Percentiles rank a stretch among this genome's conserved stretches.
phyloP scores from a whole-genome alignment of 805 yeast species.

The Yueomyces sinensis region DNA sequence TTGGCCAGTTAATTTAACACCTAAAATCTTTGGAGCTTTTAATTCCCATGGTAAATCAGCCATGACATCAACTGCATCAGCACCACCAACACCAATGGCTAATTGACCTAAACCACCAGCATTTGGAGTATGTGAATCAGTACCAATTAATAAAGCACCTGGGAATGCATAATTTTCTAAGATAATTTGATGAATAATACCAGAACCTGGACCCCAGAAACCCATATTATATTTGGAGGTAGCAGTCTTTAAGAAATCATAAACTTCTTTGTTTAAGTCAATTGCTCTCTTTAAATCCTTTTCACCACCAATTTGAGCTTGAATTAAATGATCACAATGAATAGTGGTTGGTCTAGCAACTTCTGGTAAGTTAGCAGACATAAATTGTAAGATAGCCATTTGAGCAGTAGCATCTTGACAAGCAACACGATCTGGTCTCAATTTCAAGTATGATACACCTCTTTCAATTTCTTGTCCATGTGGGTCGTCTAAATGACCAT shows the following conservation, averaged over 20 bases:
- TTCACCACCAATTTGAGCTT: slow-evolving; percentile 86
- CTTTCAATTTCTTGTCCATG: slow-evolving; percentile 74
- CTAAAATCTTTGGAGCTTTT: slow-evolving; percentile 90
- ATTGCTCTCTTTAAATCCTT: slow-evolving; percentile 78
- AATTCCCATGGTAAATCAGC: slow-evolving; percentile 98
- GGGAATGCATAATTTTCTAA: slow-evolving; percentile 95
- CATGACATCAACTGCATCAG: slow-evolving; percentile 96
- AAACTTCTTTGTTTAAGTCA: slow-evolving; percentile 85
- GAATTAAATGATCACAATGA: slow-evolving; percentile 96
- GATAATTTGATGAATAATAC: slow-evolving; percentile 96
- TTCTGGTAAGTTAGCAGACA: slow-evolving; percentile 85
- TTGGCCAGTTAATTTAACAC: slow-evolving; percentile 84
- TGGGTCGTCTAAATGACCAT: slow-evolving; percentile 91
- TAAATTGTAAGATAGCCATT: slow-evolving; percentile 93
- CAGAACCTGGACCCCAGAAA: slow-evolving; percentile 99
- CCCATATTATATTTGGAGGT: slow-evolving; percentile 73
- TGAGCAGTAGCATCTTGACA: slow-evolving; percentile 99
- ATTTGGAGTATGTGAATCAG: slow-evolving; percentile 97
- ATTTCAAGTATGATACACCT: slow-evolving; percentile 82
- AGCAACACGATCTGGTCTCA: slow-evolving; percentile 96
- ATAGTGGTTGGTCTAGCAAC: slow-evolving; percentile 94
- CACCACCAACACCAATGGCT: slow-evolving; percentile 99
- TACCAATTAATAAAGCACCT: slow-evolving; percentile 93
- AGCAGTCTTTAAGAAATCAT: slow-evolving; percentile 78
- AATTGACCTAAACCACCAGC: slow-evolving; percentile 98